Evolutionary conservation across 2,329 filamentous ascomycete genomes (phyloP), one percentile per base, ranked within the genome.

Genomic region (Pseudofabraea citricarpa): DNA sequence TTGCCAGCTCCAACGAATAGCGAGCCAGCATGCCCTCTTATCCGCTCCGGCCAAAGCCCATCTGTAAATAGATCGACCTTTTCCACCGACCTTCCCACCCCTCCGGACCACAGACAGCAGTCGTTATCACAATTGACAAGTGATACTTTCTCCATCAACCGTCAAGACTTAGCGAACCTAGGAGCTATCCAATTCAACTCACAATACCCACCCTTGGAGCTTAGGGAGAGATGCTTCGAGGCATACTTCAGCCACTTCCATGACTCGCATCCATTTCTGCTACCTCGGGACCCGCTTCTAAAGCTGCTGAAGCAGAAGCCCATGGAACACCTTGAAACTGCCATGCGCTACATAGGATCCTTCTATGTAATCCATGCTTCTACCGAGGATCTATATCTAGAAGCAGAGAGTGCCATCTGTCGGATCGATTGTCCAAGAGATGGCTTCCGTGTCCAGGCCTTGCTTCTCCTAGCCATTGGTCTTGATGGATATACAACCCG

Each of bases 401-500:
- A 56, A 38, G 53, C 55, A 24, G 55, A 57, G 43, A 45, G 49
- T 13, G 35, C 41, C 16, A 35, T 57, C 3, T 56, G 51, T 40
- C 22, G 44, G 33, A 24, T 43, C 24, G 47, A 51, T 22, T 52
- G 44, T 2, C 60, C 67, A 4, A 50, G 50, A 29, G 53, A 57
- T 48, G 53, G 36, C 4, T 87, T 80, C 58, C 68, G 83, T 4
- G 80, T 94, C 0, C 90, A 95, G 65, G 82, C 87, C 3, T 73
- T 93, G 59, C 66, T 95, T 35, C 70, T 95, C 4, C 76, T 89
- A 42, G 75, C 89, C 18, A 82, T 95, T 49, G 83, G 82, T 0
- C 71, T 95, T 6, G 87, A 95, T 59, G 87, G 87, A 5, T 81
- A 77, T 51, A 85, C 84, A 56, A 76, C 90, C 51, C 81, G 85